These are phyloP conservation scores for Neurospora discreta DNA, from an alignment of 495 filamentous ascomycete genomes.

Conservation along the genomic window DNA sequence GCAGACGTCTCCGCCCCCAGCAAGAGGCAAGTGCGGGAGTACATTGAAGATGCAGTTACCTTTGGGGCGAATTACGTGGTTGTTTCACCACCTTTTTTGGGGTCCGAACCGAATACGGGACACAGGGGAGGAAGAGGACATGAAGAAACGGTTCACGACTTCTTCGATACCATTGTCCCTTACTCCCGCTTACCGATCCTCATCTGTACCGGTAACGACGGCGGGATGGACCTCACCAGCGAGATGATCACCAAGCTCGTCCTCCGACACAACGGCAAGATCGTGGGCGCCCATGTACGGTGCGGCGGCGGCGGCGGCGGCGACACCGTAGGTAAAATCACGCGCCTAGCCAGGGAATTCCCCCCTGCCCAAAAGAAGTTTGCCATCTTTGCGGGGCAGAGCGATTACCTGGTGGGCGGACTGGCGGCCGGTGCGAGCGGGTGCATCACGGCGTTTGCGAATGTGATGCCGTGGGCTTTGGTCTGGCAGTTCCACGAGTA, in stretches of 20 bases:
- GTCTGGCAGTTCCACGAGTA: conserved; percentile 44
- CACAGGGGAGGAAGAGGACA: neutral
- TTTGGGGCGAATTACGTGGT: conserved; percentile 46
- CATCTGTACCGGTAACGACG: conserved; percentile 58
- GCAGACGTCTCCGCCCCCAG: conserved; percentile 54
- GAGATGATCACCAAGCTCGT: conserved; percentile 47
- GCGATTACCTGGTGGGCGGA: conserved; percentile 58
- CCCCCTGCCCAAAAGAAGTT: conserved; percentile 35
- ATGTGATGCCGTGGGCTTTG: conserved; percentile 50
- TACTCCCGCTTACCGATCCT: conserved; percentile 43
- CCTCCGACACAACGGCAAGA: conserved; percentile 26
- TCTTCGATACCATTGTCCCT: conserved; percentile 45
- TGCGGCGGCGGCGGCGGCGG: conserved; percentile 60
- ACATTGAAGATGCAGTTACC: conserved; percentile 40
- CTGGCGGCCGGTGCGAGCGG: conserved; percentile 48
- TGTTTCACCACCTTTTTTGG: conserved; percentile 58
- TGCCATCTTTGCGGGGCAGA: conserved; percentile 56
- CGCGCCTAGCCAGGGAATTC: conserved; percentile 40
- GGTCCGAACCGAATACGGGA: neutral
- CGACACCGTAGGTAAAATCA: too few species aligned
- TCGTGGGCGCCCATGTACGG: conserved; percentile 56
- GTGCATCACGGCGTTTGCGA: conserved; percentile 56
- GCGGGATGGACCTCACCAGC: conserved; percentile 52
- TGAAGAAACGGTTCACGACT: conserved; percentile 45
- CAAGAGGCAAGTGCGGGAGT: conserved; percentile 50